These are phyloP conservation scores for Cryptococcus jaspeensis DNA, from an alignment of 1,284 basidiomycete genomes.

Conservation along the genomic window DNA sequence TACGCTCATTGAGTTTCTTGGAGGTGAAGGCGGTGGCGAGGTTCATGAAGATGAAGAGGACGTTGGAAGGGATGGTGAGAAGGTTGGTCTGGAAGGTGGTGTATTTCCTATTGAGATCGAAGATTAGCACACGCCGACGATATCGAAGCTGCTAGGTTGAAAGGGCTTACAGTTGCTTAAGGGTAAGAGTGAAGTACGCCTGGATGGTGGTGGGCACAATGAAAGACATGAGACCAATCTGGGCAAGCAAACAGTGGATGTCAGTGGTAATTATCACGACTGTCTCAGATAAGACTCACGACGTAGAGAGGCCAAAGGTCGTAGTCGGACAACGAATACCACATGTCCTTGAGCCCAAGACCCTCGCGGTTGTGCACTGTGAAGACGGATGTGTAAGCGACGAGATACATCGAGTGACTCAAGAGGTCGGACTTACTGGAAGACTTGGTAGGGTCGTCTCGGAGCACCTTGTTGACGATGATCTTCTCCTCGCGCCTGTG, in stretches of 20 bases:
- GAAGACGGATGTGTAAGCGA: too few relatives aligned
- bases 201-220: conserved; percentile 32
- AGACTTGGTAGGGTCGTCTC: conserved; percentile 32
- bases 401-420: conserved; percentile 52
- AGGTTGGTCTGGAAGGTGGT: conserved; percentile 63
- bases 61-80: conserved; percentile 55
- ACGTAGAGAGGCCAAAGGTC: conserved; percentile 59
- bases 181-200: conserved; percentile 60
- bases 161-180: conserved; percentile 49
- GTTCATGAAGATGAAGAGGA: conserved; percentile 42
- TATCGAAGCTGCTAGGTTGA: too few relatives aligned
- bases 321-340: conserved; percentile 54
- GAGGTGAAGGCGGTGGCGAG: conserved; percentile 31
- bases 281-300: conserved; percentile 13
- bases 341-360: conserved; percentile 58
- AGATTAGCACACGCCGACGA: conserved; percentile 52
- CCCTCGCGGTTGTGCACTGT: conserved; percentile 75
- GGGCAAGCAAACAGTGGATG: conserved; percentile 39
- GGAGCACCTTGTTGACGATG: conserved; percentile 49
- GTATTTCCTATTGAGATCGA: conserved; percentile 53
- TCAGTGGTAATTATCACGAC: too few relatives aligned
- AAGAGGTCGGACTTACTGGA: neutral
- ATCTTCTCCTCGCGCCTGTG: conserved; percentile 52
- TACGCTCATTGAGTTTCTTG: conserved; percentile 23
- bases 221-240: conserved; percentile 32